Evolutionary conservation across 2,329 filamentous ascomycete species (phyloP).

Genomic region (Talaromyces piceae): DNA sequence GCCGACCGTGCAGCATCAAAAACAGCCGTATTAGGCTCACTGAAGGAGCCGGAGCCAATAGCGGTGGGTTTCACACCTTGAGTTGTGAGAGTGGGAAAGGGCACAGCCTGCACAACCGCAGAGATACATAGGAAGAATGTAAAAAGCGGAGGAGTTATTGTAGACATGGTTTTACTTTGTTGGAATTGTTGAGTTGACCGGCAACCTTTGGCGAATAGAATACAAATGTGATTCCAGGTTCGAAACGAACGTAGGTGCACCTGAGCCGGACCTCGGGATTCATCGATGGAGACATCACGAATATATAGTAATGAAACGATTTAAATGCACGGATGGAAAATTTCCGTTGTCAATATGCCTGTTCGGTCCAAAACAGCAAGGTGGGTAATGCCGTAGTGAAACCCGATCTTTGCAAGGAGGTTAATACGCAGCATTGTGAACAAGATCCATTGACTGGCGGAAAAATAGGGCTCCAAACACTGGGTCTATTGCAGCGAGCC

Average conservation of each 20-base stretch:
- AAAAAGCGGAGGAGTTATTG: neutral
- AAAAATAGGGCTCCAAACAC: neutral
- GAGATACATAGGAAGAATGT: neutral
- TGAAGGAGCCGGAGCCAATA: neutral
- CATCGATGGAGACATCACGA: neutral
- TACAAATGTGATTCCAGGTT: neutral
- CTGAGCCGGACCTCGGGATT: neutral
- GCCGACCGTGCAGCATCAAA: neutral
- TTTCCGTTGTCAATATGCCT: neutral
- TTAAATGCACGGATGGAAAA: neutral
- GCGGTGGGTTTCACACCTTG: neutral
- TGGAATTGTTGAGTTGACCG: neutral
- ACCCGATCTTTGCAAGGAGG: neutral
- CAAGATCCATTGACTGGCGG: neutral
- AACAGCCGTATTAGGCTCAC: neutral
- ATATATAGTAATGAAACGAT: neutral
- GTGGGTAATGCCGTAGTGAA: neutral
- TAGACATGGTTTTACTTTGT: too few relatives aligned
- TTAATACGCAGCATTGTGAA: neutral
- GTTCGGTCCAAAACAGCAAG: neutral
- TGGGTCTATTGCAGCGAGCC: neutral
- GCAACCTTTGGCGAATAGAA: neutral
- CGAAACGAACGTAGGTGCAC: neutral
- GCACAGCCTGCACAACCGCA: conserved; percentile 2
- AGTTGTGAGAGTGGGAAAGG: neutral